Base-by-base conservation (phyloP, 345 rosid species). In the Acer campestre region DNA sequence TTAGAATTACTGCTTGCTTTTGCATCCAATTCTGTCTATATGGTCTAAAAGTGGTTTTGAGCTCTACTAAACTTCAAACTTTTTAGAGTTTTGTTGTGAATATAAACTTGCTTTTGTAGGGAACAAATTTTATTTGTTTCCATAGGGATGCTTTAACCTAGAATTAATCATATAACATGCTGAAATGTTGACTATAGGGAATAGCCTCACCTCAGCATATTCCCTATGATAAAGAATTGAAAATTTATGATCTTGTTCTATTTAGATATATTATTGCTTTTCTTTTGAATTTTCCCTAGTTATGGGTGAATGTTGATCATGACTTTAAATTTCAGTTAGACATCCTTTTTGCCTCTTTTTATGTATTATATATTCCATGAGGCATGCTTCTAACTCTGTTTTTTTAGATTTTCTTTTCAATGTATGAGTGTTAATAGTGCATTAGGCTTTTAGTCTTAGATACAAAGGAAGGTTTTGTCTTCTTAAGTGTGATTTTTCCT, bases 381-480 rank as follows among this genome's bases (percentile, higher is more conserved):
- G 61, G 35, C 75, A n/a, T 59, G 49, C 16, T 31, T 61, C 55
- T 61, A 10, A 22, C 5, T 23, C 40, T 9, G 10, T 25, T 61
- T 42, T 42, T 38, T 61, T 61, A 51, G 23, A 23, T 25, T 49
- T 62, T 17, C 61, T 62, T 64, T 74, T 74, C 61, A 27, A 18
- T 20, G 22, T 12, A 31, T 55, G 55, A 75, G 38, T 75, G 53
- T 40, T 65, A 53, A 65, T 35, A 16, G 59, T 51, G 23, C 16
- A 14, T 27, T 62, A 18, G 62, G 17, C 35, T 44, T 44, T 18
- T 49, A 68, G 48, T 75, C 49, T 65, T 62, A 12, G 16, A 48
- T 49, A 46, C n/a, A 46, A 9, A 20, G 31, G 51, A 42, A 64
- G 27, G 42, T 13, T 71, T 58, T 71, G 49, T 16, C 9, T 7